Base-by-base conservation (phyloP, 2,329 filamentous ascomycete genomes). In the Arthroderma uncinatum region DNA sequence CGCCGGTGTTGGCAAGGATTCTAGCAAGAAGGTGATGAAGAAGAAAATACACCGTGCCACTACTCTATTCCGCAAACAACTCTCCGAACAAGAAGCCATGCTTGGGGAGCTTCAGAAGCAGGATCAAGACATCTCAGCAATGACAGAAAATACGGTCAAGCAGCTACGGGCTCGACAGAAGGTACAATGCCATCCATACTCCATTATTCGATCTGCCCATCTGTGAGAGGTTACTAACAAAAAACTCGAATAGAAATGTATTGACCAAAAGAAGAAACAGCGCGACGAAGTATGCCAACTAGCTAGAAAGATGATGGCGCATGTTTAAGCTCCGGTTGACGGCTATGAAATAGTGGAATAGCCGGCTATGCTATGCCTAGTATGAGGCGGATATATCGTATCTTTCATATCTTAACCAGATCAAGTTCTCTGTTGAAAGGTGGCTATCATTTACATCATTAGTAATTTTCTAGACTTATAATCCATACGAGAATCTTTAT, bases 271-370 rank as follows among this genome's bases (percentile, higher is more conserved):
- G 42, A 57, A 57, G 19, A 63, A 58, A 47, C 59, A 61, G 44
- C 56, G 59, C n/a, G 59, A 60, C 34, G 58, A 61, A 36, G 58
- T 64, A 19, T 60, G 59, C 44, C 57, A 59, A 10, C 53, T 64
- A 12, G 62, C 62, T n/a, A 59, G 47, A 54, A 61, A 59, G 53
- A 58, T 64, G 33, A 56, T 61, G 33, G 23, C 53, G 7, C 21
- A 44, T 19, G 39, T 40, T 44, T 55, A 33, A 44, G 36, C 9
- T 30, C 28, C 28, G 28, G 4, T 6, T n/a, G 9, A 16, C 14
- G n/a, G 34, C 33, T n/a, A 30, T 14, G 2, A 36, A 10, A 9
- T 36, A 3, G 34, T 36, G 34, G 12, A 36, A 14, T 36, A 36
- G 34, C 34, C 8, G 9, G 12, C 9, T 14, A 36, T 36, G 12